Percentiles rank a stretch among this genome's conserved stretches.
These are phyloP conservation scores for Xerocomus potaroensis DNA, from an alignment of 768 basidiomycete genomes.

Conservation along the genomic window DNA sequence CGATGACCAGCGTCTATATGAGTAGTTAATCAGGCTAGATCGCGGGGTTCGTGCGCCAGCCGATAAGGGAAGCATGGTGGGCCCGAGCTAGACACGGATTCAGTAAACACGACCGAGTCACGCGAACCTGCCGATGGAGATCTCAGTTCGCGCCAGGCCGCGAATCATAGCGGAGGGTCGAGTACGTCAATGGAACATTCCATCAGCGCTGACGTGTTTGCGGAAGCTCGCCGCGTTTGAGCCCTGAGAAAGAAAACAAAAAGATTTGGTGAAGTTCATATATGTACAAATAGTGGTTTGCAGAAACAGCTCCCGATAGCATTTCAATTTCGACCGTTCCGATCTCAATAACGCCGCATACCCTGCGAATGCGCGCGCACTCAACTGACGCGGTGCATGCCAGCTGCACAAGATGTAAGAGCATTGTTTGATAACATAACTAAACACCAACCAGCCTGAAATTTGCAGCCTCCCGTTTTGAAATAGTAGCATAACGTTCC, in stretches of 20 bases:
- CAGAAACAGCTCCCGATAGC: conserved; percentile 8
- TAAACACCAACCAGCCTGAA: conserved; percentile 47
- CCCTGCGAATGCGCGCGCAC: conserved; percentile 10
- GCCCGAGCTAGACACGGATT: conserved; percentile 18
- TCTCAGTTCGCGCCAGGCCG: conserved; percentile 23
- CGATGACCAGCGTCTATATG: conserved; percentile 34
- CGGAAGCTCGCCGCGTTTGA: conserved; percentile 18
- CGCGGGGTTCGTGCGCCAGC: conserved; percentile 47
- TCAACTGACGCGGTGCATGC: conserved; percentile 37
- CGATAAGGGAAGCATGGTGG: conserved; percentile 29
- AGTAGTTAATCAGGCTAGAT: conserved; percentile 53
- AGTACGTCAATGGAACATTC: conserved; percentile 34
- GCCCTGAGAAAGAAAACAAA: conserved; percentile 24
- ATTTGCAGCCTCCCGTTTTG: conserved; percentile 58
- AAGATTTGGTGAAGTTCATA: conserved; percentile 28
- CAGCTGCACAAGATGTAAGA: conserved; percentile 27
- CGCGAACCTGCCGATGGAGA: conserved; percentile 21
- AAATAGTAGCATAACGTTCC: conserved; percentile 48
- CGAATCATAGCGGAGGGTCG: conserved; percentile 24
- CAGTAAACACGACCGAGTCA: conserved; percentile 22
- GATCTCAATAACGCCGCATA: conserved; percentile 13
- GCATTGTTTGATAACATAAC: conserved; percentile 5
- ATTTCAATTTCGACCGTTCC: conserved; percentile 3
- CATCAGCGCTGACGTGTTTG: conserved; percentile 32
- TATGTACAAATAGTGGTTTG: conserved; percentile 31